These are phyloP conservation scores for Chlorella variabilis DNA, from an alignment of 163 green algal species.

Conservation along the genomic window DNA sequence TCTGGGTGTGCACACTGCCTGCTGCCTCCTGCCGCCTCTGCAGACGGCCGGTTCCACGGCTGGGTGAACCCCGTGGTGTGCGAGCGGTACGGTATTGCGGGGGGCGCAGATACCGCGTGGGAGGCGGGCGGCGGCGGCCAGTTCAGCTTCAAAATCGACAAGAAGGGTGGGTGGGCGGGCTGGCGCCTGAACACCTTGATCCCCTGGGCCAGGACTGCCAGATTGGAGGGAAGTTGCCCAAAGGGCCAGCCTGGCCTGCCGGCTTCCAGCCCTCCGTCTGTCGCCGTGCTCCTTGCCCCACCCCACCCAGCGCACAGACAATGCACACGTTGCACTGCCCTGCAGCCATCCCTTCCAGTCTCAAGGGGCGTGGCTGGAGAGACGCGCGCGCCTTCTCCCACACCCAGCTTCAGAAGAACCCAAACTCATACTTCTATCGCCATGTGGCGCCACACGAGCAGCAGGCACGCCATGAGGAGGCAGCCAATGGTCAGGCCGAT, in stretches of 20 bases:
- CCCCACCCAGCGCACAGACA: too few species aligned
- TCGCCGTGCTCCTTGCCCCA: neutral
- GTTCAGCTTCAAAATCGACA: slow-evolving; percentile 65
- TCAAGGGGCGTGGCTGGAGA: slow-evolving; percentile 61
- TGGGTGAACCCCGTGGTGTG: slow-evolving; percentile 61
- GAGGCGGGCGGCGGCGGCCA: slow-evolving; percentile 60
- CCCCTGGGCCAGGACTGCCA: too few species aligned
- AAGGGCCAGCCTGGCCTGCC: neutral
- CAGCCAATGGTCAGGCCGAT: too few species aligned
- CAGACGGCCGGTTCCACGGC: slow-evolving; percentile 58
- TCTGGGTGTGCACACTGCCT: neutral
- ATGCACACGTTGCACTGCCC: neutral
- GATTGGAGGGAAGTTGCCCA: too few species aligned
- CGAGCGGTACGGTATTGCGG: slow-evolving; percentile 56
- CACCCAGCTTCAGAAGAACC: slow-evolving; percentile 77
- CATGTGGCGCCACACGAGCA: slow-evolving; percentile 62
- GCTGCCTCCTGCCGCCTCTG: neutral
- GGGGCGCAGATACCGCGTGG: slow-evolving; percentile 58
- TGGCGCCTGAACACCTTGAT: too few species aligned
- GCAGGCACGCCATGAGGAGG: slow-evolving; percentile 40
- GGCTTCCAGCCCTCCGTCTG: neutral
- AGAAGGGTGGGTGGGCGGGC: slow-evolving; percentile 35
- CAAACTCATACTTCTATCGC: slow-evolving; percentile 84
- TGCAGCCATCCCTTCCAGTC: slow-evolving; percentile 48
- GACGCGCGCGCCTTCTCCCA: slow-evolving; percentile 63